Base-by-base conservation (phyloP, 2,329 filamentous ascomycete genomes). In the Ascochyta clinopodiicola region DNA sequence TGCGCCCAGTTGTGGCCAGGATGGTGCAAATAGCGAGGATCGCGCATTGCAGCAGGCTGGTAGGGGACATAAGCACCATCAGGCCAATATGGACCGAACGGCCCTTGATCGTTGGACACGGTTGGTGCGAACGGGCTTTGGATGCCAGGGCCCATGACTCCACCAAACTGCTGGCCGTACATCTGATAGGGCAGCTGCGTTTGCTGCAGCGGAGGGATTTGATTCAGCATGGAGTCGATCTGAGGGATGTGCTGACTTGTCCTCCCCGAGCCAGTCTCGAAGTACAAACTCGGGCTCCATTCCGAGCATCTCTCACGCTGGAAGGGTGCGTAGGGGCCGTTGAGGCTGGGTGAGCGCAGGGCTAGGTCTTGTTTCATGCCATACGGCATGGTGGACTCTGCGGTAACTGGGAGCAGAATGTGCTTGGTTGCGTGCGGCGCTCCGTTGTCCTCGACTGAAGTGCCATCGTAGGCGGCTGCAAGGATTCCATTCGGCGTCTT, bases 401-500 rank as follows among this genome's bases (percentile, higher is more conserved):
- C 77, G 25, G 83, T 77, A 31, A 84, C 82, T 3, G 91, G 87
- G 25, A 96, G 80, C 19, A 95, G 81, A 71, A 96, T 86, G 72
- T 96, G 92, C 77, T 97, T 97, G 42, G 86, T 80, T 1, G 91
- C 88, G 34, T 90, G 91, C 6, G 89, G 88, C 34, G 90, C 89
- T 32, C 88, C 86, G 9, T 84, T 86, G 66, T 88, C 86, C 69
- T 92, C 89, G 21, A 88, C 82, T 1, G 88, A 87, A 5, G 90
- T 91, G 29, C 90, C 92, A 81, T 98, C 93, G 70, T 96, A 97
- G 10, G 92, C 92, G 49, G 91, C 92, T 62, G 94, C 89, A 58
- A 98, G 84, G 34, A 92, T 96, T n/a, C 94, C 95, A 69, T 88
- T 94, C 4, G 94, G 95, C 8, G 94, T 98, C 76, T 98, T 98